These are phyloP conservation scores for Chrysopogon serrulatus DNA, from an alignment of 176 grass and related monocot species.

Conservation along the genomic window DNA sequence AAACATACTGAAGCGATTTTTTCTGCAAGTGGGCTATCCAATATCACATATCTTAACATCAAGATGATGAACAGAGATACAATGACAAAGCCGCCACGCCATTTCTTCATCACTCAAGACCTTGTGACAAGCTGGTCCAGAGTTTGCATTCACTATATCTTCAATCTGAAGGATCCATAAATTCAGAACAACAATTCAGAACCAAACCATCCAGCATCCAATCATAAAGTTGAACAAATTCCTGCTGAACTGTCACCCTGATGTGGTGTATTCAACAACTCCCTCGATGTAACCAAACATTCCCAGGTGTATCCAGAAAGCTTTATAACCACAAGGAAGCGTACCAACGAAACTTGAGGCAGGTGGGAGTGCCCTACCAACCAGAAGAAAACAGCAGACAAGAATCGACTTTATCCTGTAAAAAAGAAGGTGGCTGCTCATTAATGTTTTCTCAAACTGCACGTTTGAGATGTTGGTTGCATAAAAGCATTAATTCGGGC, in stretches of 20 bases:
- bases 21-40: conserved; percentile 71
- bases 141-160: conserved; percentile 9
- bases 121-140: not conserved
- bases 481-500: not conserved
- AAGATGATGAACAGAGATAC: conserved; percentile 62
- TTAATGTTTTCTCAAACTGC: conserved; percentile 6
- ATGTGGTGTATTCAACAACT: not conserved
- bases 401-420: conserved; percentile 31
- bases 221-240: conserved; percentile 10
- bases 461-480: not conserved
- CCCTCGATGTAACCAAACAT: not conserved
- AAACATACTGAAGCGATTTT: conserved; percentile 70
- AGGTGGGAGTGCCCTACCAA: not conserved
- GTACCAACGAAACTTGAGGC: not conserved
- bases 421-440: conserved; percentile 18
- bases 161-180: conserved; percentile 13
- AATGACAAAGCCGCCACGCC: conserved; percentile 64
- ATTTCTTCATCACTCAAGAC: conserved; percentile 85
- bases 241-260: conserved; percentile 8
- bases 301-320: not conserved
- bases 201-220: conserved; percentile 22
- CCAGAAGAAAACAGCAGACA: conserved; percentile 7
- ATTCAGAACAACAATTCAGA: not conserved
- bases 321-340: not conserved
- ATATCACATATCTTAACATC: conserved; percentile 77